Evolutionary conservation across 2,329 filamentous ascomycete genomes (phyloP).

Genomic region (Xylaria polymorpha): DNA sequence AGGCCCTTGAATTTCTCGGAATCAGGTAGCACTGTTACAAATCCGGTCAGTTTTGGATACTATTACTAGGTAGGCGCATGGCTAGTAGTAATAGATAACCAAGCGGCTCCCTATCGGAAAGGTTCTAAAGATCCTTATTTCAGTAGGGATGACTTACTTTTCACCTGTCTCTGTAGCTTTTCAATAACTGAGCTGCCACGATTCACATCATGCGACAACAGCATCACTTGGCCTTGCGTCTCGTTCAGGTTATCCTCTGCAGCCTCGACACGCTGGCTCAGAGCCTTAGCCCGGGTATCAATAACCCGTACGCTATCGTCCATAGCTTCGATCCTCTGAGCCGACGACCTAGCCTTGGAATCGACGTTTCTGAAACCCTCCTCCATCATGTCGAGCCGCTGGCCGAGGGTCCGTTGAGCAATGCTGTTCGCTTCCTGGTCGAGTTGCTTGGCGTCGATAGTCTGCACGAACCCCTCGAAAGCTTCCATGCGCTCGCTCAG

Average conservation of each 20-base stretch:
- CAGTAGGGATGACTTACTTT: constrained; percentile 32
- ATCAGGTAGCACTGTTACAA: constrained; percentile 41
- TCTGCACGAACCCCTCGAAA: constrained; percentile 44
- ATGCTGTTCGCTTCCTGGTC: constrained; percentile 46
- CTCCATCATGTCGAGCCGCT: constrained; percentile 43
- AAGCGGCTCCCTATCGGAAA: background rate
- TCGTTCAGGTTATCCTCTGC: constrained; percentile 44
- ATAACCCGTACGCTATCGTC: constrained; percentile 46
- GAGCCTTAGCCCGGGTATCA: constrained; percentile 43
- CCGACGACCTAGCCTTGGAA: constrained; percentile 38
- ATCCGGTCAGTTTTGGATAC: constrained; percentile 22
- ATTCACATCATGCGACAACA: constrained; percentile 45
- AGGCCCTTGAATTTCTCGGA: constrained; percentile 43
- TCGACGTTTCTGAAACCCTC: constrained; percentile 40
- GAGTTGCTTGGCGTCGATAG: constrained; percentile 46
- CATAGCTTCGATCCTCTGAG: constrained; percentile 45
- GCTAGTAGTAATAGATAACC: background rate
- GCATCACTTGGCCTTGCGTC: constrained; percentile 43
- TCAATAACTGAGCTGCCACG: constrained; percentile 44
- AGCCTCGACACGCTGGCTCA: constrained; percentile 45
- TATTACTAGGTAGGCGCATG: background rate
- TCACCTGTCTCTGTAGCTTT: constrained; percentile 44
- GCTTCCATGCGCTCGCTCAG: constrained; percentile 43
- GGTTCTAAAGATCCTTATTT: background rate
- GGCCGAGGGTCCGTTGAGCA: constrained; percentile 40